Conservation (phyloP, 2,329 filamentous ascomycete genomes). For the Colletotrichum paranaense region DNA sequence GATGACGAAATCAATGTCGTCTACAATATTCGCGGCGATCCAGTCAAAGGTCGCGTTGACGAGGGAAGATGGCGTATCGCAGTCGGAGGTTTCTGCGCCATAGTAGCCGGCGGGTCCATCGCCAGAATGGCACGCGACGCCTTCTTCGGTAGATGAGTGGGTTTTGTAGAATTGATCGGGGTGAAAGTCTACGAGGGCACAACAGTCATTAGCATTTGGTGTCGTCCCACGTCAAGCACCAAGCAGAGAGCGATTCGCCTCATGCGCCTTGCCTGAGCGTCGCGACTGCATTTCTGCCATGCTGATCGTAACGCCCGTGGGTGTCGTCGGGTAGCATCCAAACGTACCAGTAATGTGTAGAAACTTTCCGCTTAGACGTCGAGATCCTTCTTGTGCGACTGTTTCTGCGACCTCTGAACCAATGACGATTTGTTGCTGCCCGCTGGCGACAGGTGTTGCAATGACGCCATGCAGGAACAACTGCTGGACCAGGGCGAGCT, state of each 20-base stretch:
- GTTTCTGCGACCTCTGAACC: conserved; percentile 38
- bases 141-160: conserved; percentile 76
- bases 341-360: conserved; percentile 86
- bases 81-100: conserved; percentile 88
- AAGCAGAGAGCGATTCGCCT: conserved; percentile 10
- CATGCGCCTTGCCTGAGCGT: neutral
- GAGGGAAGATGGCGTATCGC: conserved; percentile 84
- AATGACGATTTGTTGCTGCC: conserved; percentile 32
- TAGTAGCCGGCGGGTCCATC: conserved; percentile 82
- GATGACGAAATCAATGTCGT: conserved; percentile 87
- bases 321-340: conserved; percentile 14
- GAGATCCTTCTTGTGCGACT: conserved; percentile 50
- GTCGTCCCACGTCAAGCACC: conserved; percentile 29
- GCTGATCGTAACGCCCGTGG: neutral
- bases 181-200: conserved; percentile 78
- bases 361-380: conserved; percentile 75
- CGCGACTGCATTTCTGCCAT: neutral
- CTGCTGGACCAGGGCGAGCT: conserved; percentile 30
- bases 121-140: conserved; percentile 82
- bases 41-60: conserved; percentile 91
- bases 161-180: conserved; percentile 88
- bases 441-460: conserved; percentile 32
- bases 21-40: conserved; percentile 82
- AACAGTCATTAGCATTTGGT: conserved; percentile 1
- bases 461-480: conserved; percentile 35